Conservation (phyloP, 495 filamentous ascomycete species). For the Thermothielavioides terrestris region DNA sequence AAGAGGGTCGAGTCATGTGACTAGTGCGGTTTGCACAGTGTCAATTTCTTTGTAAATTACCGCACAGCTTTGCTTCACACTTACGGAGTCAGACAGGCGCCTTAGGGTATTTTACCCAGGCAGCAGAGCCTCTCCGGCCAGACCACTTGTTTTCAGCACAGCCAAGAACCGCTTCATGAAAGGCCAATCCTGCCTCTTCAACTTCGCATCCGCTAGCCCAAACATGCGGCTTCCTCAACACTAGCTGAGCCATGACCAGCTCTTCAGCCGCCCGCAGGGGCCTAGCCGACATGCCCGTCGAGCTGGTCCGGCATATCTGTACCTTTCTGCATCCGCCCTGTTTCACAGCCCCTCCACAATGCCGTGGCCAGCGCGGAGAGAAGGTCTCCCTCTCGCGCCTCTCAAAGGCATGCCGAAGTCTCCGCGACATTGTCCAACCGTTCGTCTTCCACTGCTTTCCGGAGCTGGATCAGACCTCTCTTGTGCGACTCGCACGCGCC, state of each 20-base stretch:
- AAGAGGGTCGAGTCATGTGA: too few relatives aligned
- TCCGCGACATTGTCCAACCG: conserved; percentile 5
- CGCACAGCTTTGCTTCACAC: too few relatives aligned
- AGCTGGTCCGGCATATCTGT: neutral
- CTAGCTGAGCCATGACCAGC: neutral
- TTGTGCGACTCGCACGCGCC: neutral
- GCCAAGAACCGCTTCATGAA: too few relatives aligned
- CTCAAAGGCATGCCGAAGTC: conserved; percentile 1
- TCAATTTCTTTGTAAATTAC: too few relatives aligned
- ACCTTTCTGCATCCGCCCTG: neutral
- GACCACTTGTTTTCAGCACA: too few relatives aligned
- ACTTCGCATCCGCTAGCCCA: too few relatives aligned
- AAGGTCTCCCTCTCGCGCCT: conserved; percentile 1
- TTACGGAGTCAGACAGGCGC: too few relatives aligned
- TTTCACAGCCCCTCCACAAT: neutral
- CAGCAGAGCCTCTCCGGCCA: too few relatives aligned
- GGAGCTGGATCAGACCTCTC: neutral
- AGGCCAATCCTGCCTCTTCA: too few relatives aligned
- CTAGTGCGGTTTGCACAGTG: too few relatives aligned
- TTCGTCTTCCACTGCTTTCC: conserved; percentile 1
- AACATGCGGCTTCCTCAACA: neutral
- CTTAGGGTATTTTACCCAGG: too few relatives aligned
- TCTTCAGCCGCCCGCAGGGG: neutral
- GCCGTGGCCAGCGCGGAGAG: neutral
- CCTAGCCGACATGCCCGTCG: neutral